Percentiles rank a stretch among this genome's conserved stretches.
phyloP scores from a whole-genome alignment of 1,284 basidiomycete species.

The Cutaneotrichosporon cavernicola region DNA sequence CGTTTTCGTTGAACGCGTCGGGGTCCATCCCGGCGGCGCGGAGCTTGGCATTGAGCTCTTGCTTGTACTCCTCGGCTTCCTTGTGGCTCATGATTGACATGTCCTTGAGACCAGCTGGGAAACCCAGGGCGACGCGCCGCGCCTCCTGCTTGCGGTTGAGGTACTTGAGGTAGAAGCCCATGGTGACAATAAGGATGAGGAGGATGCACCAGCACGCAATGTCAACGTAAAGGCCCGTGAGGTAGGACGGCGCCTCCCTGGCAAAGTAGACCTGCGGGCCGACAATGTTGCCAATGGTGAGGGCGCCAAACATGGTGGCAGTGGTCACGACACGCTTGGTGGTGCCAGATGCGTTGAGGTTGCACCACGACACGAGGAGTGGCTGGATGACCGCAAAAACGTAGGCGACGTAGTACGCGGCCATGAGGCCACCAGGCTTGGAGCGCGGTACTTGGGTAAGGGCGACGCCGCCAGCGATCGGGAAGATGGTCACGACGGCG shows the following conservation, averaged over 20 bases:
- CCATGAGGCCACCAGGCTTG: slow-evolving; percentile 39
- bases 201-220: slow-evolving; percentile 39
- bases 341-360: slow-evolving; percentile 46
- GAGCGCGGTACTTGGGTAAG: slow-evolving; percentile 35
- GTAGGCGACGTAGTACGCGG: slow-evolving; percentile 44
- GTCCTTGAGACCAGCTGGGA: slow-evolving; percentile 44
- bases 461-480: slow-evolving; percentile 46
- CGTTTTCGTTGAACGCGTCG: slow-evolving; percentile 25
- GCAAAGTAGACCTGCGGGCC: slow-evolving; percentile 48
- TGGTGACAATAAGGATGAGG: slow-evolving; percentile 39
- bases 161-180: slow-evolving; percentile 43
- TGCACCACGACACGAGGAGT: slow-evolving; percentile 43
- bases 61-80: slow-evolving; percentile 37
- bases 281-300: slow-evolving; percentile 35
- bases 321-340: slow-evolving; percentile 49
- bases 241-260: slow-evolving; percentile 39
- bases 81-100: slow-evolving; percentile 39
- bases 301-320: slow-evolving; percentile 35
- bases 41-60: slow-evolving; percentile 27
- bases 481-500: slow-evolving; percentile 44
- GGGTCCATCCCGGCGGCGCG: slow-evolving; percentile 23
- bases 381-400: slow-evolving; percentile 43
- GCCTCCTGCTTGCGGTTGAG: slow-evolving; percentile 45
- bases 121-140: slow-evolving; percentile 41
- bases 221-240: slow-evolving; percentile 48